Conservation (phyloP, 176 grass and related monocot species). For the Metroxylon sagu region DNA sequence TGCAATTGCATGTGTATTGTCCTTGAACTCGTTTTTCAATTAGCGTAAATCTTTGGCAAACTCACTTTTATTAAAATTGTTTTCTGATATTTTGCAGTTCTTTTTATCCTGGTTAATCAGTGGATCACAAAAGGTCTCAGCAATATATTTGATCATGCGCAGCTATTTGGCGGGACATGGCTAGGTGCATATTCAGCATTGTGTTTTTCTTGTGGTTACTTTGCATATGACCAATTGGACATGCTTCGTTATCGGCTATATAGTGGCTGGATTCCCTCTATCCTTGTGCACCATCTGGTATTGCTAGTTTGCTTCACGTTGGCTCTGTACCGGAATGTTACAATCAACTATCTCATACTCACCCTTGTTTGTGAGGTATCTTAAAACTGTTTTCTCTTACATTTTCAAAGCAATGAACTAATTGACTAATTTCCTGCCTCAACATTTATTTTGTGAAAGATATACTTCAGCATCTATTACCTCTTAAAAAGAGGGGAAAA, state of each 20-base stretch:
- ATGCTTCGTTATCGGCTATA: conserved; percentile 69
- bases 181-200: conserved; percentile 64
- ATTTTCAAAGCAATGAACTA: background rate
- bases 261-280: conserved; percentile 64
- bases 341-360: conserved; percentile 94
- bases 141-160: conserved; percentile 73
- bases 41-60: background rate
- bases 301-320: conserved; percentile 92
- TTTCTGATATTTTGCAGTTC: conserved; percentile 45
- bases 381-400: background rate
- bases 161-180: conserved; percentile 65
- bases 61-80: conserved; percentile 12
- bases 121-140: conserved; percentile 36
- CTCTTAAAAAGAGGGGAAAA: no score
- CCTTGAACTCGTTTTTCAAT: no score
- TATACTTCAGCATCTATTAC: no score
- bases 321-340: conserved; percentile 72
- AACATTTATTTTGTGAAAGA: no score
- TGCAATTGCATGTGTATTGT: no score
- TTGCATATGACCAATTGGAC: conserved; percentile 98
- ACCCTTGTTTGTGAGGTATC: conserved; percentile 76
- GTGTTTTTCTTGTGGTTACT: conserved; percentile 94
- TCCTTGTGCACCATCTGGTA: conserved; percentile 93
- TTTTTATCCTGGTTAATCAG: conserved; percentile 61
- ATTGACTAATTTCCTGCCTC: no score